Base-by-base conservation (phyloP, 345 rosid genomes). In the Camelina hispida region DNA sequence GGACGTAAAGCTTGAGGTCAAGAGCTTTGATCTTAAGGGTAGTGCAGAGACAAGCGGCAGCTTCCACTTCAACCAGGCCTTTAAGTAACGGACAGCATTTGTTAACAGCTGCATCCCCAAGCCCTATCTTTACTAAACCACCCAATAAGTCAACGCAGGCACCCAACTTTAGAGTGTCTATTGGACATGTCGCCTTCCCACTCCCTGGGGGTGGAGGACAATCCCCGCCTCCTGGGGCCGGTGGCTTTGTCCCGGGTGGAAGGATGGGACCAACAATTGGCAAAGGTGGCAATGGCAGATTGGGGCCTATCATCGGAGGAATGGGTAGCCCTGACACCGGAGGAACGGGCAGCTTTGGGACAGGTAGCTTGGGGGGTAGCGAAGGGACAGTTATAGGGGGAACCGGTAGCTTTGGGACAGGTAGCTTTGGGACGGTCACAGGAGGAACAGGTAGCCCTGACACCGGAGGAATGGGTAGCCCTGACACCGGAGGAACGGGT, bases 91-190 rank as follows among this genome's bases (percentile, higher is more conserved):
- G 97, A 81, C 99, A 95, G 60, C 99, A 95, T 67, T 86, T 34
- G 71, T 91, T 95, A 66, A 82, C 92, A 2, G 80, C 93, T 4
- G 93, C 89, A 65, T 95, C 96, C 2, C 97, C 97, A 5, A 85
- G 77, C 2, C 88, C 90, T 44, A 95, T 68, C 84, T 92, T 97
- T 53, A 86, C 93, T 64, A 87, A 66, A 80, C 99, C 99, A 6
- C 96, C 97, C 3, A 94, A 87, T 66, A 94, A 85, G 68, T 91
- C 96, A 12, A 95, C 96, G 47, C 99, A 95, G 3, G 97, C 97
- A 16, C 97, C 99, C 38, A 95, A 76, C 62, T 95, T 92, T 37
- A 92, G 71, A 1, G 93, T 86, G 83, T 94, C 88, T 42, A 92
- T 84, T 0, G 97, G 97, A 87, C 98, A 94, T 4, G 87, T 87